These are phyloP conservation scores for Chrysanthemum lavandulifolium DNA, from an alignment of 129 eudicot genomes.

Conservation along the genomic window DNA sequence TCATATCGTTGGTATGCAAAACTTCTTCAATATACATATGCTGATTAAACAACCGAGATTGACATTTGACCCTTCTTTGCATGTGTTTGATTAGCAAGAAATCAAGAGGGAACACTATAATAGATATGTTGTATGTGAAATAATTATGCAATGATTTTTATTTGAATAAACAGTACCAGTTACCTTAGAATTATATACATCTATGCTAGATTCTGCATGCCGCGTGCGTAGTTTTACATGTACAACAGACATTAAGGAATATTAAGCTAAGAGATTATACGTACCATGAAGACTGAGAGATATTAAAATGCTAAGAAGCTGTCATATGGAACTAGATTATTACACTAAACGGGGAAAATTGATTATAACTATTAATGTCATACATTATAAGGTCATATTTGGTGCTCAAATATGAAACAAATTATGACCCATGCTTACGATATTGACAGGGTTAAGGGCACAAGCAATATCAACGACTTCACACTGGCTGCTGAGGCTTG, in stretches of 20 bases:
- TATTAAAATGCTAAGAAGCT: background rate
- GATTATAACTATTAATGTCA: background rate
- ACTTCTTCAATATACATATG: background rate
- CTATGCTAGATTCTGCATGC: background rate
- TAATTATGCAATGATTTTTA: too few relatives aligned
- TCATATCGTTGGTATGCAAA: slow-evolving; percentile 81
- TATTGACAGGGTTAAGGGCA: slow-evolving; percentile 52
- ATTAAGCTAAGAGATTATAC: background rate
- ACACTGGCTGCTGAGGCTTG: slow-evolving; percentile 88
- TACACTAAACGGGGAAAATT: background rate
- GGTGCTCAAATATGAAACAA: background rate
- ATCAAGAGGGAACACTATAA: too few relatives aligned
- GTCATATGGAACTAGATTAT: background rate
- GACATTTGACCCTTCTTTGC: background rate
- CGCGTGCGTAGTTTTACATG: too few relatives aligned
- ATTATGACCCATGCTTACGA: background rate
- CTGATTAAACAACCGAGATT: background rate
- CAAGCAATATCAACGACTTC: slow-evolving; percentile 55
- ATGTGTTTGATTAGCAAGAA: too few relatives aligned
- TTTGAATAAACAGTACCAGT: too few relatives aligned
- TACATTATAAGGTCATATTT: background rate
- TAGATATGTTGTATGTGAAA: too few relatives aligned
- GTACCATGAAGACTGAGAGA: background rate
- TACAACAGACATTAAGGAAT: too few relatives aligned
- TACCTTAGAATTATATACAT: background rate